These are phyloP conservation scores for Cercis canadensis DNA, from an alignment of 306 rosid genomes.

Conservation along the genomic window DNA sequence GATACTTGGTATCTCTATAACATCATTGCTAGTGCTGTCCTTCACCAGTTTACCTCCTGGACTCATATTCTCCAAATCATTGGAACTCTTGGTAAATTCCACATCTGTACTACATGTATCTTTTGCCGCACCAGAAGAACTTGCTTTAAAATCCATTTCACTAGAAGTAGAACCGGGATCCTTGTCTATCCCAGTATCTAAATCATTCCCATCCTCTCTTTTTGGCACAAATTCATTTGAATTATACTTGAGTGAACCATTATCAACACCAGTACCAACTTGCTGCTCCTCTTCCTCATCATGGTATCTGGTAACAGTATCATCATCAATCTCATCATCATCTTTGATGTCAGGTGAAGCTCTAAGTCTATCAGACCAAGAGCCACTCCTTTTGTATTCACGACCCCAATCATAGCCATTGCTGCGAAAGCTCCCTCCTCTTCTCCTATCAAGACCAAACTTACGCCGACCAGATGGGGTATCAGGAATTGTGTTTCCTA, in stretches of 20 bases:
- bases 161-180: constrained; percentile 45
- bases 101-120: constrained; percentile 36
- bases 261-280: constrained; percentile 34
- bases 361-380: constrained; percentile 65
- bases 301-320: constrained; percentile 47
- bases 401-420: constrained; percentile 73
- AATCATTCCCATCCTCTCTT: constrained; percentile 52
- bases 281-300: constrained; percentile 49
- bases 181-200: constrained; percentile 45
- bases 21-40: constrained; percentile 44
- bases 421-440: constrained; percentile 50
- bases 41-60: constrained; percentile 50
- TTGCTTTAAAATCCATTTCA: constrained; percentile 51
- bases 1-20: constrained; percentile 50
- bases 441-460: constrained; percentile 61
- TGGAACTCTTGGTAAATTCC: constrained; percentile 42
- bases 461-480: constrained; percentile 60
- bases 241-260: constrained; percentile 41
- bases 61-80: constrained; percentile 43
- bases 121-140: constrained; percentile 48
- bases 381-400: constrained; percentile 65
- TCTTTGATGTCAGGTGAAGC: constrained; percentile 51
- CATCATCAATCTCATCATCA: constrained; percentile 48
- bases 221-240: constrained; percentile 42
- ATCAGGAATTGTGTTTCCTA: constrained; percentile 53